Conservation (phyloP, 2,329 filamentous ascomycete species). For the Aspergillus terreus region DNA sequence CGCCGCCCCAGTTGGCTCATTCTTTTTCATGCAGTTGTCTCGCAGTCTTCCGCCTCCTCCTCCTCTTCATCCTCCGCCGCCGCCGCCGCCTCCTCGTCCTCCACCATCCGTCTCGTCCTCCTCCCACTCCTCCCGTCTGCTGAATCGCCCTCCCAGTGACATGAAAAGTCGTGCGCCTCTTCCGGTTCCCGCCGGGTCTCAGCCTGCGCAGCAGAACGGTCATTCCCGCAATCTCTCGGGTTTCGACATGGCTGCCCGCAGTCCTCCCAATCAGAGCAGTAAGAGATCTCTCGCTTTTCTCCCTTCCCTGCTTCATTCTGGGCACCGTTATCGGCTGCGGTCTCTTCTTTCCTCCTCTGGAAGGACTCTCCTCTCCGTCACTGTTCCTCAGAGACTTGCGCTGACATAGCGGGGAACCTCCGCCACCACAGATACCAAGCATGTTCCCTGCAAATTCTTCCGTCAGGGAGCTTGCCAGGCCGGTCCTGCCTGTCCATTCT, state of each 20-base stretch:
- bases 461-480: slow-evolving; percentile 94
- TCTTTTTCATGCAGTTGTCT: slow-evolving; percentile 15
- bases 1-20: background rate
- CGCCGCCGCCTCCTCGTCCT: slow-evolving; percentile 3
- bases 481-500: slow-evolving; percentile 91
- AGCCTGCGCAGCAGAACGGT: slow-evolving; percentile 36
- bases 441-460: slow-evolving; percentile 99
- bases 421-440: slow-evolving; percentile 69
- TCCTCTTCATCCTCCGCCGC: background rate
- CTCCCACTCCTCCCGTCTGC: slow-evolving; percentile 17
- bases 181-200: slow-evolving; percentile 33
- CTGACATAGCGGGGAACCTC: background rate
- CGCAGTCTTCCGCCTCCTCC: slow-evolving; percentile 11
- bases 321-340: background rate
- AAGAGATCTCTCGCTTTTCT: slow-evolving; percentile 23
- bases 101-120: slow-evolving; percentile 12
- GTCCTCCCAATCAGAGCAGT: slow-evolving; percentile 43
- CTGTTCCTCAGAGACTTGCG: background rate
- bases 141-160: slow-evolving; percentile 30
- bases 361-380: background rate
- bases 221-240: slow-evolving; percentile 40
- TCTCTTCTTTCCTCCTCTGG: background rate
- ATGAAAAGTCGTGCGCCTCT: slow-evolving; percentile 41
- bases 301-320: background rate
- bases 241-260: slow-evolving; percentile 45